Evolutionary conservation across 495 filamentous ascomycete genomes (phyloP), one percentile per base, ranked within the genome.

Genomic region (Trichoderma asperelloides): DNA sequence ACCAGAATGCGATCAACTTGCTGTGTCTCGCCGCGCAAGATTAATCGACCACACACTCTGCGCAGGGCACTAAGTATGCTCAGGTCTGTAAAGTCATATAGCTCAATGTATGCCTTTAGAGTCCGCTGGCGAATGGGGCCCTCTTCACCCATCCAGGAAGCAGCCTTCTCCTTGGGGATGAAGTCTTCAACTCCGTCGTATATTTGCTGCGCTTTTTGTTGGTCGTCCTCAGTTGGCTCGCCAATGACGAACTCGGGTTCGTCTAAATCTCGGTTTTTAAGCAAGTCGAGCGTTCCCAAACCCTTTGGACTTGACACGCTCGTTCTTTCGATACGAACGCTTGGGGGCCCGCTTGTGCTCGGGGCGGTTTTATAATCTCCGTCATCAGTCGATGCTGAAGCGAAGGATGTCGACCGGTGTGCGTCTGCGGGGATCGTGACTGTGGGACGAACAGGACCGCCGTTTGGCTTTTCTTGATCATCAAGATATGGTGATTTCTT

Each of bases 1-100:
- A 93, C 90, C 71, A 99, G 77, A 41, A 99, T 93, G 5, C 95
- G 88, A 72, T 98, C 96, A 11, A 99, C 89, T 75, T 99, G 95
- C 77, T 99, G 95, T 25, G 93, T 96, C 79, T 99, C 95, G 28
- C 91, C 95, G 72, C 90, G 90, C 55, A 99, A 79, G 23, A 95
- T 82, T n/a, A 98, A 79, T 28, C 90, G 88, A 55, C 83, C 80
- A 74, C 96, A 99, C 43, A 99, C 82, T 62, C 86, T 83, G 51
- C 95, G 88, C 65, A 98, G 79, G 13, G 92, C 87, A 21, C 84
- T 78, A 49, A 98, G 83, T 63, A 98, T 90, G 75, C 92, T 96
- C 71, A 89, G 76, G 71, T 90, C 89, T 28, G 86, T 82, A 81
- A 91, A 97, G 72, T 97, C 89, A 72, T 93, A 98, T 13, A 97